Evolutionary conservation across 2,329 filamentous ascomycete genomes (phyloP).

Genomic region (Pseudogymnoascus sp.): DNA sequence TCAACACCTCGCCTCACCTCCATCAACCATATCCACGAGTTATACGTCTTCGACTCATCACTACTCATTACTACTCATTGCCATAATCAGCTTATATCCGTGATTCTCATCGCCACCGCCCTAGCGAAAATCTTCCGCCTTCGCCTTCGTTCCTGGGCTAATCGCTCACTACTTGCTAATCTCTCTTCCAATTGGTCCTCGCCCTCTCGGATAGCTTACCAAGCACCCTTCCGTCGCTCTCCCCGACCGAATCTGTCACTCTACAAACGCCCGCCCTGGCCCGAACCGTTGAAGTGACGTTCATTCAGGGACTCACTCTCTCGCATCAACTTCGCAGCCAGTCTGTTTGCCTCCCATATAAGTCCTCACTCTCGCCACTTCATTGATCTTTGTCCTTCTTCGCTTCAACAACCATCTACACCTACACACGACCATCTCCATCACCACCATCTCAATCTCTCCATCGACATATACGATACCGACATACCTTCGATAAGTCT

Average conservation of each 20-base stretch:
- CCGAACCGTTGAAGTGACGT: conserved; percentile 6
- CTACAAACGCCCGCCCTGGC: not conserved
- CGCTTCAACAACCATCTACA: conserved; percentile 1
- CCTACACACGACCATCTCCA: not conserved
- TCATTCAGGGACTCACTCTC: conserved; percentile 1
- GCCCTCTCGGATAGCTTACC: not conserved
- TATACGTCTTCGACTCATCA: not conserved
- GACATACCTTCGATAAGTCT: not conserved
- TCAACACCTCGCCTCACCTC: not conserved
- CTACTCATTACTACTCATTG: not conserved
- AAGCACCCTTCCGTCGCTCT: conserved; percentile 3
- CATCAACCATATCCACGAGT: not conserved
- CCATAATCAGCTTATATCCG: not conserved
- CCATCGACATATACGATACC: not conserved
- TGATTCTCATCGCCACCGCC: conserved; percentile 2
- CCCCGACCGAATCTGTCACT: conserved; percentile 5
- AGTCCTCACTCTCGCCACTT: not conserved
- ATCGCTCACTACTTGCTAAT: not conserved
- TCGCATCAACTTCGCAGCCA: not conserved
- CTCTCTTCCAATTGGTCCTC: not conserved
- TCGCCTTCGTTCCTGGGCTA: conserved; percentile 1
- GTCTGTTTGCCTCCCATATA: conserved; percentile 6
- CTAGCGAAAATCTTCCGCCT: not conserved
- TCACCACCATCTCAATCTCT: not conserved
- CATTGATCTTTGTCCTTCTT: not conserved